Conservation (phyloP, 2,329 filamentous ascomycete genomes). For the Curvularia eragrostidis region DNA sequence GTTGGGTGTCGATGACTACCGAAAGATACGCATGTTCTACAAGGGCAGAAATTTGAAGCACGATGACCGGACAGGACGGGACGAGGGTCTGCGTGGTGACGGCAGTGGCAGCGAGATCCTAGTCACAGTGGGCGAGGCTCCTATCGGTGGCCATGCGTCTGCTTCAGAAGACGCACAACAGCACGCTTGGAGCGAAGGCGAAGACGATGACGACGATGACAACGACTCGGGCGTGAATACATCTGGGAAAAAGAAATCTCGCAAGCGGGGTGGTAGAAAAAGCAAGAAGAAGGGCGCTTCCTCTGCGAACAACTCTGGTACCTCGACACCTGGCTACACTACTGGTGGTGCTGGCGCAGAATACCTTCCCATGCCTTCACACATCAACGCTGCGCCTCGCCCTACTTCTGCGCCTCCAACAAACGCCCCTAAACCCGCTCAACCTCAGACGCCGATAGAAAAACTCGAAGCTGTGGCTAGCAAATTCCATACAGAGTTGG, state of each 20-base stretch:
- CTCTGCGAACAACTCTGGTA: conserved; percentile 49
- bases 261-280: conserved; percentile 49
- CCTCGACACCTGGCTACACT: conserved; percentile 53
- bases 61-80: conserved; percentile 61
- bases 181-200: conserved; percentile 41
- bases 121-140: conserved; percentile 62
- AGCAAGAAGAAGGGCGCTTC: conserved; percentile 55
- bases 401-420: conserved; percentile 47
- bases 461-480: conserved; percentile 71
- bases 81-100: conserved; percentile 65
- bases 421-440: conserved; percentile 26
- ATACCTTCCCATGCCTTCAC: conserved; percentile 47
- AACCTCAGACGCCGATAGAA: conserved; percentile 52
- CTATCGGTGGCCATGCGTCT: conserved; percentile 50
- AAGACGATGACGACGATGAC: conserved; percentile 51
- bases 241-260: conserved; percentile 43
- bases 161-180: conserved; percentile 45
- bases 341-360: conserved; percentile 43
- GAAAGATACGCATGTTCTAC: conserved; percentile 71
- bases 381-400: conserved; percentile 43
- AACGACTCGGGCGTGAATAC: conserved; percentile 39
- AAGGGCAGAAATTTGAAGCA: conserved; percentile 76
- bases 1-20: conserved; percentile 66
- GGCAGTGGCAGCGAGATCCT: conserved; percentile 66
- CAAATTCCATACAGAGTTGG: conserved; percentile 68